phyloP scores from a whole-genome alignment of 2,329 filamentous ascomycete genomes.

The Ceratocystis cubensis region DNA sequence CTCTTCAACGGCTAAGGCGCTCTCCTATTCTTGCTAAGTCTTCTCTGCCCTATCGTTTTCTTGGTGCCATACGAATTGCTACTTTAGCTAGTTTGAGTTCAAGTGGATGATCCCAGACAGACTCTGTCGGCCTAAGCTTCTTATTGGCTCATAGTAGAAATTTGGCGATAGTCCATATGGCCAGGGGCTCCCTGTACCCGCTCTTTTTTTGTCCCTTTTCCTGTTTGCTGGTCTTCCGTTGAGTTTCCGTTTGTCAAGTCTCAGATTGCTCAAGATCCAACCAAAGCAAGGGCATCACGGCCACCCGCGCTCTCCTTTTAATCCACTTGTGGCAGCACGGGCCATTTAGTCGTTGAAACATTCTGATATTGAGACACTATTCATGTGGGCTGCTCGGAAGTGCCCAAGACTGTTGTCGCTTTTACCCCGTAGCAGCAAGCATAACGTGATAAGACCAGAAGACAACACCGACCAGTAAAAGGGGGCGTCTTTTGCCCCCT shows the following conservation, averaged over 20 bases:
- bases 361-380: not conserved
- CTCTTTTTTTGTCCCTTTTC: not conserved
- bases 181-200: not conserved
- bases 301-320: not conserved
- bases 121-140: not conserved
- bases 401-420: not conserved
- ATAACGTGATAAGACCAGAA: not conserved
- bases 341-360: not conserved
- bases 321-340: not conserved
- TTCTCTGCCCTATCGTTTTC: not conserved
- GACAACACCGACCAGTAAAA: not conserved
- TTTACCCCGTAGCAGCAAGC: not conserved
- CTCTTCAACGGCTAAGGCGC: not conserved
- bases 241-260: not conserved
- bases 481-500: not conserved
- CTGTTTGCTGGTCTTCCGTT: not conserved
- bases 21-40: not conserved
- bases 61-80: not conserved
- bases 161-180: not conserved
- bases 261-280: not conserved
- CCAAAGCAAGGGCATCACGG: not conserved
- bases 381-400: not conserved
- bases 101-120: not conserved
- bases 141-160: not conserved
- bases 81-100: not conserved